phyloP scores from a whole-genome alignment of 345 rosid species.

The Euphorbia lathyris region DNA sequence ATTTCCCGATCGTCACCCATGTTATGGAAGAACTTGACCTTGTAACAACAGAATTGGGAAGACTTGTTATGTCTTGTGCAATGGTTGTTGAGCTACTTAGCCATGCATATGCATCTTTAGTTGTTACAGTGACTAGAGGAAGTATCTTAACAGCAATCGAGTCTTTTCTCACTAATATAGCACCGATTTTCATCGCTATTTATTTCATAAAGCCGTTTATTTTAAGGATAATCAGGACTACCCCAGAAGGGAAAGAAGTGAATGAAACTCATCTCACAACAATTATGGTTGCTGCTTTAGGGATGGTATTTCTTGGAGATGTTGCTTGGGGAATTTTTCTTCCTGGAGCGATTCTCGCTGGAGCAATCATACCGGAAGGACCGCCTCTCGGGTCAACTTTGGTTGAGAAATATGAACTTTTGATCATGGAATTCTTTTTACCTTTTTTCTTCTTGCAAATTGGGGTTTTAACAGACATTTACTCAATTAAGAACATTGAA shows the following conservation, averaged over 20 bases:
- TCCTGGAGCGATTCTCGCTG: constrained; percentile 17
- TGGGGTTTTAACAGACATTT: constrained; percentile 12
- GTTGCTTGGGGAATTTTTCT: background rate
- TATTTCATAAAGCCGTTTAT: constrained; percentile 9
- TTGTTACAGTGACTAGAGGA: background rate
- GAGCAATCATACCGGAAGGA: constrained; percentile 30
- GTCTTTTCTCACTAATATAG: no score
- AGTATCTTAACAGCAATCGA: no score
- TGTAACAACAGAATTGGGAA: constrained; percentile 32
- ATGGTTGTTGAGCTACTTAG: constrained; percentile 7
- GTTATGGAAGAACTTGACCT: constrained; percentile 28
- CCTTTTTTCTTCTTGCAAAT: constrained; percentile 22
- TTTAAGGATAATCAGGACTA: constrained; percentile 1
- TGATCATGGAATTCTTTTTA: constrained; percentile 23
- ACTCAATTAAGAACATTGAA: background rate
- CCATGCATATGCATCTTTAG: background rate
- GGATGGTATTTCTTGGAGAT: constrained; percentile 11
- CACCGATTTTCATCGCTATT: background rate
- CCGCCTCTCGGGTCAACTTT: constrained; percentile 32
- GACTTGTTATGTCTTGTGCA: constrained; percentile 23
- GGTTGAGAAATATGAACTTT: constrained; percentile 22
- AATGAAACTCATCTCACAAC: background rate
- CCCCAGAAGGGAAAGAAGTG: constrained; percentile 27
- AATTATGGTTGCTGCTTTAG: constrained; percentile 9
- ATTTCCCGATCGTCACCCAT: constrained; percentile 20